Base-by-base conservation (phyloP, 495 filamentous ascomycete genomes). In the Xylaria nigripes region DNA sequence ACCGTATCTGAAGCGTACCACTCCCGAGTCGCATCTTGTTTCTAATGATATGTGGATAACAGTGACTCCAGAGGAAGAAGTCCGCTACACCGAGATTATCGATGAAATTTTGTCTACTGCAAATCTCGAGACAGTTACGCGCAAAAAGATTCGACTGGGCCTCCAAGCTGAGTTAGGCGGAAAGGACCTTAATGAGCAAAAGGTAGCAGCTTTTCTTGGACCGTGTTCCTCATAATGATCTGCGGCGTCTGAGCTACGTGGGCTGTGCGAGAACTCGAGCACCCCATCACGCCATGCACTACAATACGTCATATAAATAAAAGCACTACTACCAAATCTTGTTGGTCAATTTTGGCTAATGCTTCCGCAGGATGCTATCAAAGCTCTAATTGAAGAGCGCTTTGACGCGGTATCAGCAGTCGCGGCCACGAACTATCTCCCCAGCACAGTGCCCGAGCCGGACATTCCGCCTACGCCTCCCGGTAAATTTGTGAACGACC, bases 91-190 rank as follows among this genome's bases (percentile, higher is more conserved):
- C 45, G 80, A 80, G 59, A 86, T 96, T 71, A 96, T 98, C 68
- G 93, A 98, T 66, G 80, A 73, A n/a, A 96, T 98, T 59, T 77
- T 98, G 21, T 80, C 78, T 13, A 77, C 76, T 24, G 87, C 87
- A 57, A 90, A 98, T 61, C 80, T 98, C 41, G 81, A 86, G 51
- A 95, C 90, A 30, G 86, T 98, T 55, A 94, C 93, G 23, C 86
- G 89, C 58, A 97, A 97, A 73, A 82, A 85, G 66, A 89, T 97
- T 61, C 87, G 93, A 57, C 87, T 89, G 68, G 87, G 85, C 23
- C 78, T 98, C 6, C 85, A 92, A 69, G 81, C 80, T 54, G 78
- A 75, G 36, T 61, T 73, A 12, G 77, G 90, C 36, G 81, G 85
- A 52, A 82, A 89, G 75, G 91, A 98, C 70, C 79, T 96, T 64